Base-by-base conservation (phyloP, 106 monocot genomes). In the Amphibolis antarctica region DNA sequence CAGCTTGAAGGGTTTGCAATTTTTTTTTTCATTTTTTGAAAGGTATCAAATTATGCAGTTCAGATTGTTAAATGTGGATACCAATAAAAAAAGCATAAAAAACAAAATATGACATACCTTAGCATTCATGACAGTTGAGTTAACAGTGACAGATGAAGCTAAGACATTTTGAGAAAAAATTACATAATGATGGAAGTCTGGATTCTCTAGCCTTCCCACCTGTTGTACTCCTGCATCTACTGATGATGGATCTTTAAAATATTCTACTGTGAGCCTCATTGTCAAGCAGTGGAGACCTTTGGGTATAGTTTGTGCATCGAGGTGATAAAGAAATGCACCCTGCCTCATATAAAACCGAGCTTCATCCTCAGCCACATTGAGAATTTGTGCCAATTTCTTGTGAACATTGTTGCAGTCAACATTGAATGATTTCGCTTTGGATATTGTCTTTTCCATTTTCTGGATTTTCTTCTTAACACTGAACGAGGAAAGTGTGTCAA, bases 251-350 rank as follows among this genome's bases (percentile, higher is more conserved):
- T 72, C 63, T 70, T 63, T 89, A 49, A 94, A 86, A 55, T 79
- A 77, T 53, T 94, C 93, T 51, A 88, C 83, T 42, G 93, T 94
- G 75, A 94, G 75, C 73, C 93, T 89, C 89, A 94, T 81, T 20
- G 77, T 82, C 52, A 93, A 81, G 66, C 93, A 93, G 70, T 93
- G 93, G 23, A 71, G 73, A 64, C 81, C 81, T 79, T 93, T 93
- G 15, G 85, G 88, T 58, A 89, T 83, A 15, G 93, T 93, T 66
- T 93, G 85, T 36, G 81, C 81, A 59, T 81, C 88, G 62, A 93
- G 88, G n/a, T 77, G 72, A 65, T 93, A 93, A 42, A 93, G 77
- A 59, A 88, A 88, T 63, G 85, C 85, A 73, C 88, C 83, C 62
- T 93, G 93, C 67, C 76, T 85, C 76, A 70, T 80, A 75, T 93